Base-by-base conservation (phyloP, 352 stramenopile genomes). In the Globisporangium sylvaticum region DNA sequence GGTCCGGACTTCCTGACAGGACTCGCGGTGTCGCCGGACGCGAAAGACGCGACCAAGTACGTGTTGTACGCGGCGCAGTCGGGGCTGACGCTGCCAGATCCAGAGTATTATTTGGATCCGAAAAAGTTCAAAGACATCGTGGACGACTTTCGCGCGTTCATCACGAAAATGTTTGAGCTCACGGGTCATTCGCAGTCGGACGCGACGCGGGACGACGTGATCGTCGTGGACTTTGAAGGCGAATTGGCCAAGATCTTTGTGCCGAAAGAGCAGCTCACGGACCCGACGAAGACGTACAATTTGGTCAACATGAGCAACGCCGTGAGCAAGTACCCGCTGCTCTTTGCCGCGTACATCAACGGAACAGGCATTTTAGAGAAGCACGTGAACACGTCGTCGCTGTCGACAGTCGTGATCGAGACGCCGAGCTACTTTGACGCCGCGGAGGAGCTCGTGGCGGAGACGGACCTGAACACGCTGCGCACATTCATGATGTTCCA, bases 101-200 rank as follows among this genome's bases (percentile, higher is more conserved):
- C 78, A 3, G 75, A 96, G 70, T 98, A 98, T 66, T 98, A 98
- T 71, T 80, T 98, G 56, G 89, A 98, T 66, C 68, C 81, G 2
- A 78, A 75, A 22, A 79, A 96, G 57, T 97, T 96, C 65, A 69
- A 87, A 32, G 76, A 87, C 9, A 72, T 97, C 24, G 77, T 79
- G 12, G 70, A 74, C 20, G 77, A 78, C 10, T 98, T 97, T 52
- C 78, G 87, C 52, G 80, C 80, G 39, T 92, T 91, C 62, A 74
- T 98, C 31, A 71, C 81, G 12, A 68, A 81, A 22, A 69, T 98
- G 60, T 86, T 98, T 25, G 73, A 73, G 12, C 68, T 98, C 4
- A 68, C 68, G 20, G 90, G 65, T 34, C 89, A 70, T 53, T 77
- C 68, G 12, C 70, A 67, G 0, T 50, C 53, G 2, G 62, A 77